Conservation (phyloP, 495 filamentous ascomycete species). For the Aspergillus bertholletiae region DNA sequence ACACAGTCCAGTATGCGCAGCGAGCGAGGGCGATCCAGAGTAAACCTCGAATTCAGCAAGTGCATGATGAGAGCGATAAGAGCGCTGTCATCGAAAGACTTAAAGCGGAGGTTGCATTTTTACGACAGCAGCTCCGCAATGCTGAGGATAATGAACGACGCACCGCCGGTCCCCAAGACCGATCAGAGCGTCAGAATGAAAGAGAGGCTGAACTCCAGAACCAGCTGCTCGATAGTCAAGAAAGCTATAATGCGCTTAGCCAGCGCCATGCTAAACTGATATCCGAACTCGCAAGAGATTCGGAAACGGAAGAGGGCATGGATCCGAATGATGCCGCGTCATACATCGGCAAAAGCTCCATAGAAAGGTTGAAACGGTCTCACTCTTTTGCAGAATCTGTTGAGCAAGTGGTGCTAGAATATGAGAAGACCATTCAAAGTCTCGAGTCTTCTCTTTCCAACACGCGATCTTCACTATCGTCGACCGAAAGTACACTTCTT, state of each 20-base stretch:
- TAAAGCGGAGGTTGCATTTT: slow-evolving; percentile 88
- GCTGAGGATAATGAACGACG: slow-evolving; percentile 63
- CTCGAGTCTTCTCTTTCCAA: slow-evolving; percentile 89
- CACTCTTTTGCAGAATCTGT: slow-evolving; percentile 93
- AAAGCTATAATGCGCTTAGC: slow-evolving; percentile 89
- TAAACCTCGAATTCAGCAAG: slow-evolving; percentile 92
- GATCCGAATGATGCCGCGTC: slow-evolving; percentile 57
- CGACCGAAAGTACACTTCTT: slow-evolving; percentile 76
- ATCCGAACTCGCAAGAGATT: slow-evolving; percentile 84
- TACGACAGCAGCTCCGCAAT: slow-evolving; percentile 86
- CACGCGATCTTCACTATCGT: slow-evolving; percentile 79
- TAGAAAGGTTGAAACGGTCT: slow-evolving; percentile 87
- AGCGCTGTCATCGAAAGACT: slow-evolving; percentile 91
- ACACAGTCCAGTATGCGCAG: slow-evolving; percentile 95
- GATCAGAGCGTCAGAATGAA: slow-evolving; percentile 74
- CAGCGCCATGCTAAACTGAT: slow-evolving; percentile 93
- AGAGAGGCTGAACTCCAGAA: slow-evolving; percentile 90
- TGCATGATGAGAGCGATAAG: slow-evolving; percentile 87
- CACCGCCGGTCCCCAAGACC: slow-evolving; percentile 57
- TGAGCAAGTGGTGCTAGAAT: slow-evolving; percentile 93
- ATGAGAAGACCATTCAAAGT: slow-evolving; percentile 96
- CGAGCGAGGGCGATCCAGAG: slow-evolving; percentile 95
- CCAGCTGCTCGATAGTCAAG: slow-evolving; percentile 85
- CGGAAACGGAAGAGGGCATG: slow-evolving; percentile 51
- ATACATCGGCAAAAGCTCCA: slow-evolving; percentile 70